Evolutionary conservation across 2,329 filamentous ascomycete species (phyloP).

Genomic region (Huntiella abstrusa): DNA sequence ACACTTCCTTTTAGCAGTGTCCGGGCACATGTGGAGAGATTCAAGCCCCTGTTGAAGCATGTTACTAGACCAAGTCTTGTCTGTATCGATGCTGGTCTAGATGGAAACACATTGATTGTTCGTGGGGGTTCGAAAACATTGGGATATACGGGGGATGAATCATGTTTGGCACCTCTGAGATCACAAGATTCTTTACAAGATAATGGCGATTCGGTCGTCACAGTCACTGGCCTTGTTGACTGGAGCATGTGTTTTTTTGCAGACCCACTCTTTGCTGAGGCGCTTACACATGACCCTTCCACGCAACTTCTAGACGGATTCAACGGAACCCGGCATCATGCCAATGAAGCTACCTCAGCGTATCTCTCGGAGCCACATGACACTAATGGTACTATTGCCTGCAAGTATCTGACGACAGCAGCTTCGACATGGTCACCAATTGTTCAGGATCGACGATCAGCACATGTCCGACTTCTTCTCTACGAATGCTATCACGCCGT

Average conservation of each 20-base stretch:
- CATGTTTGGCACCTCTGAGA: background rate
- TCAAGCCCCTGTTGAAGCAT: conserved; percentile 30
- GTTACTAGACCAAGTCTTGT: conserved; percentile 34
- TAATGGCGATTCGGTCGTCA: conserved; percentile 13
- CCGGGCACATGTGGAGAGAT: conserved; percentile 30
- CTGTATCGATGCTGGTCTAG: conserved; percentile 32
- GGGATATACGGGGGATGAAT: background rate
- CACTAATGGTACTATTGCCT: background rate
- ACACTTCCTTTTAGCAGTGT: conserved; percentile 38
- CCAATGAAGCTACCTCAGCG: background rate
- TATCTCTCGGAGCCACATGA: background rate
- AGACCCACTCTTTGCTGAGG: conserved; percentile 34
- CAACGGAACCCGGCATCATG: conserved; percentile 11
- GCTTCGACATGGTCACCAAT: conserved; percentile 14
- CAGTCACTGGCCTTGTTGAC: conserved; percentile 33
- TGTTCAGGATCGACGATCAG: conserved; percentile 26
- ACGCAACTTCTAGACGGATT: conserved; percentile 31
- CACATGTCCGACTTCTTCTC: conserved; percentile 29
- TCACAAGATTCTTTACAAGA: background rate
- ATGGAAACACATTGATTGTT: conserved; percentile 29
- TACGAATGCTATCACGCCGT: conserved; percentile 40
- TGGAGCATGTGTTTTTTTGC: conserved; percentile 42
- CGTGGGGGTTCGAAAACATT: background rate
- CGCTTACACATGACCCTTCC: conserved; percentile 27
- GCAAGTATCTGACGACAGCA: background rate